Percentiles rank a stretch among this genome's conserved stretches.
phyloP scores from a whole-genome alignment of 2,329 filamentous ascomycete species.

The Purpureocillium lavendulum region DNA sequence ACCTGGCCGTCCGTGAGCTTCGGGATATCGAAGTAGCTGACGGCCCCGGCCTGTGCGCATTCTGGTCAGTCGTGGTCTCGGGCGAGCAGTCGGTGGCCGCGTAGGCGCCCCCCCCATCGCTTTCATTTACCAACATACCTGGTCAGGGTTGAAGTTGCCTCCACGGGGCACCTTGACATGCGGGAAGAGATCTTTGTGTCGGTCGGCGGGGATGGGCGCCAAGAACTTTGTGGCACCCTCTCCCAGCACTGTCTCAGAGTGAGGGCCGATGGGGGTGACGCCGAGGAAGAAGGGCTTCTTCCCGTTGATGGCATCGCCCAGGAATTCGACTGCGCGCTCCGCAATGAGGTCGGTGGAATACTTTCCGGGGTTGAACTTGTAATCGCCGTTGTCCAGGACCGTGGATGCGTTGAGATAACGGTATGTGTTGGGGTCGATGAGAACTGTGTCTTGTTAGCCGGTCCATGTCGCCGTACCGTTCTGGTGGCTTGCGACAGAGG shows the following conservation, averaged over 20 bases:
- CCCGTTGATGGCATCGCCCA: constrained; percentile 48
- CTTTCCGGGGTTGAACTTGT: constrained; percentile 22
- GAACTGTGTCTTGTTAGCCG: constrained; percentile 16
- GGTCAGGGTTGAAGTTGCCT: constrained; percentile 55
- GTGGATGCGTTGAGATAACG: constrained; percentile 39
- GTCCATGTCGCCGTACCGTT: too few species aligned
- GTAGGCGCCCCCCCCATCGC: too few species aligned
- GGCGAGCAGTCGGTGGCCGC: too few species aligned
- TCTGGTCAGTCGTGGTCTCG: too few species aligned
- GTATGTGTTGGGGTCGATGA: constrained; percentile 27
- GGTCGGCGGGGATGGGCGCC: constrained; percentile 47
- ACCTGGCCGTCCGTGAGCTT: constrained; percentile 31
- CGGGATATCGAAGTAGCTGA: constrained; percentile 37
- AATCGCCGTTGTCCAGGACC: constrained; percentile 15
- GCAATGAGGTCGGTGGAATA: constrained; percentile 49
- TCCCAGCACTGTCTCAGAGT: constrained; percentile 36
- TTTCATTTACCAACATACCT: too few species aligned
- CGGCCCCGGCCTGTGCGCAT: constrained; percentile 20
- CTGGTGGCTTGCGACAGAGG: too few species aligned
- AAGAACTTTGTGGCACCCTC: constrained; percentile 20
- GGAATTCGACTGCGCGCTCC: constrained; percentile 47
- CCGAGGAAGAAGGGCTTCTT: constrained; percentile 58
- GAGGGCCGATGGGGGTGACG: constrained; percentile 59
- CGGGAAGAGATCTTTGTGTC: constrained; percentile 55
- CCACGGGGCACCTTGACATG: constrained; percentile 52